phyloP scores from a whole-genome alignment of 768 basidiomycete genomes.

The Pisolithus marmoratus region DNA sequence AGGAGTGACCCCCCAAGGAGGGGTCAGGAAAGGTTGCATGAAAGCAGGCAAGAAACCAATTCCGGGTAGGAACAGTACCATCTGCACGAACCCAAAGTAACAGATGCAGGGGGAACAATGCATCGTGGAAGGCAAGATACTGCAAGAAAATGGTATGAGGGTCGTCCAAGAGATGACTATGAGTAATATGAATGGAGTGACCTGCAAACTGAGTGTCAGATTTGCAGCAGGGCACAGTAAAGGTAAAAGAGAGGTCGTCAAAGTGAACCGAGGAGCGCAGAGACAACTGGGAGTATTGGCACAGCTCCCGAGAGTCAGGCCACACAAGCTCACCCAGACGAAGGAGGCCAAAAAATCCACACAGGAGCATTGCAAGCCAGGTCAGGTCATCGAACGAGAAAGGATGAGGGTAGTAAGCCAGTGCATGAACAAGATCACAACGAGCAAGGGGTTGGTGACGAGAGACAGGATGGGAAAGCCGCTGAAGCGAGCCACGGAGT shows the following conservation, averaged over 20 bases:
- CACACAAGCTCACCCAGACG: constrained; percentile 15
- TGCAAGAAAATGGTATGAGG: constrained; percentile 13
- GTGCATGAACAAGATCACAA: constrained; percentile 8
- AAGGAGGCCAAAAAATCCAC: constrained; percentile 14
- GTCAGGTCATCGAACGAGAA: constrained; percentile 15
- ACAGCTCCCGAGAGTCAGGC: constrained; percentile 11
- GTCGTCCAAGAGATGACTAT: not conserved
- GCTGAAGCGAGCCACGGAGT: constrained; percentile 5
- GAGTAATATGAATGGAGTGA: constrained; percentile 6
- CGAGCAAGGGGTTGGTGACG: constrained; percentile 10
- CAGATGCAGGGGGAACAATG: too few species aligned
- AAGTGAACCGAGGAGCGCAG: not conserved
- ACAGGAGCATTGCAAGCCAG: constrained; percentile 11
- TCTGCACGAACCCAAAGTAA: too few species aligned
- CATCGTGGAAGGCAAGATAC: too few species aligned
- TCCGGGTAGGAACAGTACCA: too few species aligned
- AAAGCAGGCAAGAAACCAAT: too few species aligned
- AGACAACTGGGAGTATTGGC: not conserved
- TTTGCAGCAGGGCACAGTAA: constrained; percentile 15
- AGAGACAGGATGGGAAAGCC: not conserved
- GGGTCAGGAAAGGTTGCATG: too few species aligned
- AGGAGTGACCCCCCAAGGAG: too few species aligned
- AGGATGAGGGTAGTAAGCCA: not conserved
- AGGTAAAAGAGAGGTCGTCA: not conserved
- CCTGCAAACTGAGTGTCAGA: constrained; percentile 16